Percentiles rank a stretch among this genome's conserved stretches.
phyloP scores from a whole-genome alignment of 257 asterid genomes.

The Solanum virginianum region DNA sequence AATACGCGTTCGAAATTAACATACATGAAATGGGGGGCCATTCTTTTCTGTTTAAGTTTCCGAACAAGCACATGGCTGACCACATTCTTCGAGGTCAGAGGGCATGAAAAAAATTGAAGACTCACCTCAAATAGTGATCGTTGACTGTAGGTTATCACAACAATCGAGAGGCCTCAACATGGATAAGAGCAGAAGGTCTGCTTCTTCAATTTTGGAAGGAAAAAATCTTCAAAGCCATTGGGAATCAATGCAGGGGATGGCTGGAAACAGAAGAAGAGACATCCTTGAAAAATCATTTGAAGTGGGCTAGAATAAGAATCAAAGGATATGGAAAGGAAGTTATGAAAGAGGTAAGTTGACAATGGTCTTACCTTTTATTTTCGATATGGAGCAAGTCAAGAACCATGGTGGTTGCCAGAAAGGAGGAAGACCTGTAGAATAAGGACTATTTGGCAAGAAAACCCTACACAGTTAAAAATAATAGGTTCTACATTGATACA shows the following conservation, averaged over 20 bases:
- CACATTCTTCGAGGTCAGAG: no score
- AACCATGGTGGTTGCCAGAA: not conserved
- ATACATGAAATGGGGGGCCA: no score
- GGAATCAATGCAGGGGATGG: not conserved
- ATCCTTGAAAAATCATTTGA: not conserved
- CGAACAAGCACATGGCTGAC: no score
- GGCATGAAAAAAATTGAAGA: no score
- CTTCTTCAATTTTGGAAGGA: not conserved
- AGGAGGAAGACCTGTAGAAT: no score
- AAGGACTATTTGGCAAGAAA: no score
- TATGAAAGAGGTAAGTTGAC: not conserved
- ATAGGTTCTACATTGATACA: no score
- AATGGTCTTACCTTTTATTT: not conserved
- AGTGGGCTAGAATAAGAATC: not conserved
- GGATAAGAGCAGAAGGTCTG: not conserved
- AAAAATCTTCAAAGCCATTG: not conserved
- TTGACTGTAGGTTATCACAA: no score
- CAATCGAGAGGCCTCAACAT: not conserved
- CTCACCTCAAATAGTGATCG: not conserved
- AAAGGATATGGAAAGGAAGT: not conserved
- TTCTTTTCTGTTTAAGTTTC: no score
- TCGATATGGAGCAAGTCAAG: not conserved
- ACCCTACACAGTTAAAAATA: no score
- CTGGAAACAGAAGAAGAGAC: not conserved
- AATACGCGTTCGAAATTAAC: accelerated